phyloP scores from a whole-genome alignment of 23 red algal genomes.

The Gracilariopsis chorda region DNA sequence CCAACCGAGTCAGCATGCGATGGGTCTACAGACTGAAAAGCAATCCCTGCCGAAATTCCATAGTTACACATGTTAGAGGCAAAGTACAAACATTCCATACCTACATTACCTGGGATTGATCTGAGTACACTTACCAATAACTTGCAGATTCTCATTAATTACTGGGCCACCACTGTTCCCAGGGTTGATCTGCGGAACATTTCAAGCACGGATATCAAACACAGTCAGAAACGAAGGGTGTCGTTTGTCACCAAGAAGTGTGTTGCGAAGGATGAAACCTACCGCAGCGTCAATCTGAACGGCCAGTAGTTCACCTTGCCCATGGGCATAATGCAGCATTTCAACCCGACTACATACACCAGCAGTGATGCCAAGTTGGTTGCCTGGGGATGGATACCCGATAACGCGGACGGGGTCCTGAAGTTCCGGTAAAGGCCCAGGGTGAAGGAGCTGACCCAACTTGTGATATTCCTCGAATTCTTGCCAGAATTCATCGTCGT shows the following conservation, averaged over 20 bases:
- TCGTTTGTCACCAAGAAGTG: background rate
- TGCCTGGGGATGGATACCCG: conserved; percentile 86
- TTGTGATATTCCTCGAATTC: conserved; percentile 25
- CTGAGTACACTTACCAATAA: conserved; percentile 48
- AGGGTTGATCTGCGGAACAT: conserved; percentile 66
- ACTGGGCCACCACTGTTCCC: conserved; percentile 94
- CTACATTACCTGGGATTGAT: background rate
- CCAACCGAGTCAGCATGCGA: conserved; percentile 84
- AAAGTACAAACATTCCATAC: background rate
- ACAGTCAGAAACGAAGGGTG: background rate
- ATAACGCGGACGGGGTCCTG: conserved; percentile 78
- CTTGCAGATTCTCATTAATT: conserved; percentile 78
- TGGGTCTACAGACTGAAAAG: conserved; percentile 83
- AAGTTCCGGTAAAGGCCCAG: conserved; percentile 77
- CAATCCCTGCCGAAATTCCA: conserved; percentile 55
- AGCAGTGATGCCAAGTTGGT: conserved; percentile 84
- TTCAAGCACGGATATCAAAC: background rate
- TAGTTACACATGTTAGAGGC: background rate
- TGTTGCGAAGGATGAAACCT: no score
- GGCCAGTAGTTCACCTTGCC: conserved; percentile 76
- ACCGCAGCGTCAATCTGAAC: conserved; percentile 95
- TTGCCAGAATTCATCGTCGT: conserved; percentile 80
- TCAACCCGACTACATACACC: conserved; percentile 88
- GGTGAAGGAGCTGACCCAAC: conserved; percentile 7
- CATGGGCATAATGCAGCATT: conserved; percentile 85